Evolutionary conservation across 1,284 basidiomycete species (phyloP).

Genomic region (Neolentinus lepideus): DNA sequence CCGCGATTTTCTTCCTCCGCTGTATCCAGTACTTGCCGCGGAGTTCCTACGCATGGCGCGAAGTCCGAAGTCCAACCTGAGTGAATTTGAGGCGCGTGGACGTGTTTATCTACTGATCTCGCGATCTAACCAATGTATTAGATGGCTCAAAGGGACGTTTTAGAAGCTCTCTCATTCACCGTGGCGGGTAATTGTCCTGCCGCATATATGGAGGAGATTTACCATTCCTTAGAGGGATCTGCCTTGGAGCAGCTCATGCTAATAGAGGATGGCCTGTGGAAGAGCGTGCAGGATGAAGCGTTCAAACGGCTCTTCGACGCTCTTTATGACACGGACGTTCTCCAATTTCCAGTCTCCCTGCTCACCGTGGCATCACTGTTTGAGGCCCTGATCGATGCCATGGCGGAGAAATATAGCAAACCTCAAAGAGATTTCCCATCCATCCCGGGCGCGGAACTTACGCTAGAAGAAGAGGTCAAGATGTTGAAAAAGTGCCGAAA

Average conservation of each 20-base stretch:
- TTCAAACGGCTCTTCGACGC: constrained; percentile 43
- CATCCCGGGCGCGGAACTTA: no score
- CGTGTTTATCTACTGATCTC: neutral
- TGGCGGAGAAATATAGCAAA: constrained; percentile 28
- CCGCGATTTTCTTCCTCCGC: constrained; percentile 51
- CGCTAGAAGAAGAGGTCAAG: no score
- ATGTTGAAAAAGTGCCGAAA: no score
- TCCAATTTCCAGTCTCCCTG: constrained; percentile 41
- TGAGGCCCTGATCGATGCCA: constrained; percentile 30
- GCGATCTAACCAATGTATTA: constrained; percentile 17
- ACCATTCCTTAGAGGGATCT: constrained; percentile 35
- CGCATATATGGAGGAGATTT: constrained; percentile 49
- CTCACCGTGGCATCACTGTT: constrained; percentile 43
- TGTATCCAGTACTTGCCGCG: constrained; percentile 39
- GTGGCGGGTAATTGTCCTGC: constrained; percentile 49
- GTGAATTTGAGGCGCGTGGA: constrained; percentile 21
- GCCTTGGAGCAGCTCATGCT: neutral
- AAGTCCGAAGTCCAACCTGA: constrained; percentile 43
- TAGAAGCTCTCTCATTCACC: constrained; percentile 38
- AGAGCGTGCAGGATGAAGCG: constrained; percentile 30
- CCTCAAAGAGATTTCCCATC: no score
- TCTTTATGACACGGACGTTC: constrained; percentile 40
- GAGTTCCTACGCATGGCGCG: constrained; percentile 39
- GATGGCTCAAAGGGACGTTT: constrained; percentile 49
- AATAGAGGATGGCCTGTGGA: constrained; percentile 30